phyloP scores from a whole-genome alignment of 2,329 filamentous ascomycete species.

The Cordyceps militaris region DNA sequence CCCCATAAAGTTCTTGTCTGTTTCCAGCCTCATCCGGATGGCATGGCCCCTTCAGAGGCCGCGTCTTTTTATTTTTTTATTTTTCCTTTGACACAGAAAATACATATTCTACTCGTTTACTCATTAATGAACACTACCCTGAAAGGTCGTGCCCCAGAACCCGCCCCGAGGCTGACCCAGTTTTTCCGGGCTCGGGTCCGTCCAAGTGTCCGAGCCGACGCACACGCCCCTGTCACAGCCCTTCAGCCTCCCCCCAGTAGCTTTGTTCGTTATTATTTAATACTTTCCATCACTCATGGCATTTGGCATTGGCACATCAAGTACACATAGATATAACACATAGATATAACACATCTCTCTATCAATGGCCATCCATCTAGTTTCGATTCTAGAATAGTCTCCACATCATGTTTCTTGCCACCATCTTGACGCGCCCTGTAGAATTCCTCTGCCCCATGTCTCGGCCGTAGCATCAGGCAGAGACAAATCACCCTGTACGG shows the following conservation, averaged over 20 bases:
- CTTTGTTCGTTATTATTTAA: background rate
- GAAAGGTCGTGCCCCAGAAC: background rate
- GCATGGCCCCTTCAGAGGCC: too few relatives aligned
- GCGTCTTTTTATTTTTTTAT: too few relatives aligned
- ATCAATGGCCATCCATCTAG: background rate
- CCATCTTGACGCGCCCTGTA: background rate
- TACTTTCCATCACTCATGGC: too few relatives aligned
- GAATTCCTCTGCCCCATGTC: background rate
- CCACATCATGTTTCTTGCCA: background rate
- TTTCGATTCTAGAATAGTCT: background rate
- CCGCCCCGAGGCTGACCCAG: background rate
- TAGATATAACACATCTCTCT: too few relatives aligned
- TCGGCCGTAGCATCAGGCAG: background rate
- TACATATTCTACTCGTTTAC: background rate
- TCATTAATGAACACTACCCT: background rate
- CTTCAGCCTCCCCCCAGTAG: background rate
- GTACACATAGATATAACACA: too few relatives aligned
- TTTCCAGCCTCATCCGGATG: too few relatives aligned
- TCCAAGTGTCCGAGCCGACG: slow-evolving; percentile 8
- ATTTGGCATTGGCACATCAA: too few relatives aligned
- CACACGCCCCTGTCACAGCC: background rate
- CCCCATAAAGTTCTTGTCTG: background rate
- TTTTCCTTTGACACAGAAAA: too few relatives aligned
- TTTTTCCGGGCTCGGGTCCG: slow-evolving; percentile 11
- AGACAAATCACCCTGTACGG: background rate